Conservation (phyloP, 306 rosid species). For the Fragaria ananassa region DNA sequence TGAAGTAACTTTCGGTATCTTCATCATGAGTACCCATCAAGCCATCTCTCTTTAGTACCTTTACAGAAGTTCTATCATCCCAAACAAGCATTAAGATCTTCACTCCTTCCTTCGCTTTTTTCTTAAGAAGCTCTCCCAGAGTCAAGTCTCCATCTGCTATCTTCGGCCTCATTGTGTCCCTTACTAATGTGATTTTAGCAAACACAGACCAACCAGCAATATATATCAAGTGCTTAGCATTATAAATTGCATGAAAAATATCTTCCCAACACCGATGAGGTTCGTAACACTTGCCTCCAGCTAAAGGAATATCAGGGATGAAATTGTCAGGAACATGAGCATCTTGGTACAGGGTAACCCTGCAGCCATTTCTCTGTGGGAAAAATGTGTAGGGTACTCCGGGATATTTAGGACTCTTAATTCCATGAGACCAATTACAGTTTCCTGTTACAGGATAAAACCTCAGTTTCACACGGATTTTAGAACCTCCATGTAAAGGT, state of each 20-base stretch:
- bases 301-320: constrained; percentile 34
- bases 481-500: constrained; percentile 25
- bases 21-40: constrained; percentile 54
- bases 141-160: constrained; percentile 31
- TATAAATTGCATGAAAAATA: constrained; percentile 40
- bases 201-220: constrained; percentile 53
- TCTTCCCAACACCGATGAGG: constrained; percentile 52
- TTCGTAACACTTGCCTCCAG: constrained; percentile 24
- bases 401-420: constrained; percentile 27
- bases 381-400: constrained; percentile 50
- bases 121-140: constrained; percentile 44
- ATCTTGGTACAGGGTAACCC: constrained; percentile 52
- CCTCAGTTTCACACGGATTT: constrained; percentile 32
- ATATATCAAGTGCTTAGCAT: constrained; percentile 44
- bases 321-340: constrained; percentile 42
- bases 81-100: constrained; percentile 51
- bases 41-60: constrained; percentile 43
- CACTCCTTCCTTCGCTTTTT: constrained; percentile 49
- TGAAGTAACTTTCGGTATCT: constrained; percentile 42
- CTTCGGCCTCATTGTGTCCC: constrained; percentile 35
- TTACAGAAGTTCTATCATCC: constrained; percentile 51
- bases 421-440: constrained; percentile 39
- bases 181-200: constrained; percentile 33
- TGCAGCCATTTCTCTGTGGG: constrained; percentile 42
- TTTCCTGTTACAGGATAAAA: constrained; percentile 27